Percentiles rank a stretch among this genome's conserved stretches.
Conservation (phyloP, 129 eudicot genomes). For the Flaveria brownii region DNA sequence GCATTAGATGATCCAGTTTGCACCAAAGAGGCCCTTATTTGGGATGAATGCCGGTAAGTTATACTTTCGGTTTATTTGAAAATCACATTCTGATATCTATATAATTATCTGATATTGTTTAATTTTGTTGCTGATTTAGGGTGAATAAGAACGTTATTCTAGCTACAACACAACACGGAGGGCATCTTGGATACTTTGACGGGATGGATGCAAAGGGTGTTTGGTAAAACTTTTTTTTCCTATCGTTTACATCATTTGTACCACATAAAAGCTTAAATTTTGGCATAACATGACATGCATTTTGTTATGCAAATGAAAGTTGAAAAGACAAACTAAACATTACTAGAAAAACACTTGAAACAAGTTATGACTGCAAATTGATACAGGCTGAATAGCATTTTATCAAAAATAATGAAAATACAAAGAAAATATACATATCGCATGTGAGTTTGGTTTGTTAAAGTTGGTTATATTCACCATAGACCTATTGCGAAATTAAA, state of each 20-base stretch:
- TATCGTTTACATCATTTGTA: neutral
- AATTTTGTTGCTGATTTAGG: constrained; percentile 37
- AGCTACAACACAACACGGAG: constrained; percentile 91
- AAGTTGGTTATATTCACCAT: neutral
- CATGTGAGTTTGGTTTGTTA: neutral
- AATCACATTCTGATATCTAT: neutral
- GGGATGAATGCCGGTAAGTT: constrained; percentile 91
- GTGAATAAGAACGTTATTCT: constrained; percentile 69
- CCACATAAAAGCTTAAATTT: neutral
- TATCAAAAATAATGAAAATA: too few relatives aligned
- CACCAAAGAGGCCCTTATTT: constrained; percentile 88
- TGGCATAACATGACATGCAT: neutral
- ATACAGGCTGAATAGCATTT: too few relatives aligned
- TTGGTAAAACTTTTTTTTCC: constrained; percentile 53
- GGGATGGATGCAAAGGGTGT: constrained; percentile 74
- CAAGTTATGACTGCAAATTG: too few relatives aligned
- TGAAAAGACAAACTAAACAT: neutral
- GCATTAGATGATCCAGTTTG: constrained; percentile 96
- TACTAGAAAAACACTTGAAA: too few relatives aligned
- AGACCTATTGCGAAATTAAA: neutral
- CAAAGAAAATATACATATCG: too few relatives aligned
- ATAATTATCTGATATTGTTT: constrained; percentile 11
- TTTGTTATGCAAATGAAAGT: neutral
- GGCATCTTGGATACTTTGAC: constrained; percentile 88
- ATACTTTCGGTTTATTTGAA: neutral